These are phyloP conservation scores for Penicillium cinerascens DNA, from an alignment of 495 filamentous ascomycete genomes.

Conservation along the genomic window DNA sequence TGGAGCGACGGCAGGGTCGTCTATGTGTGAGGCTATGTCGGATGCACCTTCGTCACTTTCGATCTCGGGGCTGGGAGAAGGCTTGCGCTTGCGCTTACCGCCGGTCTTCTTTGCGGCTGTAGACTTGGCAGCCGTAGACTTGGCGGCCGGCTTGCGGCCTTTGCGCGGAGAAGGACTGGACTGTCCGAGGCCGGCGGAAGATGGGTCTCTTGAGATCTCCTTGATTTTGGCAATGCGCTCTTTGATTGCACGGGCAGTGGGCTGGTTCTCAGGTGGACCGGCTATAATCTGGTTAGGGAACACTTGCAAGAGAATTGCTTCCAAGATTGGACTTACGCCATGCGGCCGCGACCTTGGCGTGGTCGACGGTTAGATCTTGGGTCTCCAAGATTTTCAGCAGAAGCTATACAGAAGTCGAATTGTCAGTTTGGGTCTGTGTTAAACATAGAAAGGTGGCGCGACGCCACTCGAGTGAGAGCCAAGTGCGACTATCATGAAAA, in stretches of 20 bases:
- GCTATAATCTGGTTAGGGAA: neutral
- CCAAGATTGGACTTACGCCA: conserved; percentile 43
- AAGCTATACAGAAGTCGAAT: conserved; percentile 25
- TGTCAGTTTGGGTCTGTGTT: neutral
- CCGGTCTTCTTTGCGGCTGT: neutral
- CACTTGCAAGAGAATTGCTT: neutral
- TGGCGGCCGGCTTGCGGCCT: neutral
- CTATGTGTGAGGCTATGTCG: neutral
- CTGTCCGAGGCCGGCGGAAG: neutral
- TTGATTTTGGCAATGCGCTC: conserved; percentile 47
- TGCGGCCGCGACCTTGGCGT: conserved; percentile 33
- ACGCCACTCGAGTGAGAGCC: too few relatives aligned
- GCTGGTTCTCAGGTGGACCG: conserved; percentile 1
- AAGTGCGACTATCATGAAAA: too few relatives aligned
- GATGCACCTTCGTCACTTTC: neutral
- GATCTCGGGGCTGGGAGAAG: too few relatives aligned
- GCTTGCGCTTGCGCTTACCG: neutral
- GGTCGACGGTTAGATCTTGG: conserved; percentile 38
- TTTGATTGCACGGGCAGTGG: conserved; percentile 47
- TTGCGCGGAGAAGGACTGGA: neutral
- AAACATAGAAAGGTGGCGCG: too few relatives aligned
- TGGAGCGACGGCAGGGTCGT: too few relatives aligned
- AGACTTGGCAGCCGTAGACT: neutral
- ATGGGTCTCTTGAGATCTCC: neutral
- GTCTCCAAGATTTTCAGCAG: conserved; percentile 47